Evolutionary conservation across 176 grass and related monocot species (phyloP), one percentile per base, ranked within the genome.

Genomic region (Luzula sylvatica): DNA sequence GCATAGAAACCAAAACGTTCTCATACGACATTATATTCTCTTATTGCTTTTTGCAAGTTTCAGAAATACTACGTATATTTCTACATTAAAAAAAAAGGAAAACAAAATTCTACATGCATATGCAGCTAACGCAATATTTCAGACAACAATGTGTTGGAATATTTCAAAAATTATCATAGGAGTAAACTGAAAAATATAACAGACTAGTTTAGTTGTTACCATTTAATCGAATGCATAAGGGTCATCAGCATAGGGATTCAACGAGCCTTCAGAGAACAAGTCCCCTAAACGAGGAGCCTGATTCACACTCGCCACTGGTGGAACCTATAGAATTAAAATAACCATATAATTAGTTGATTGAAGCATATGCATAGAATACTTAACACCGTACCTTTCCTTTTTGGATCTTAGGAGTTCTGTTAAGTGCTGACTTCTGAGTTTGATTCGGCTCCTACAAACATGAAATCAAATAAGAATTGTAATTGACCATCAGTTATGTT

Each of bases 191-290:
- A 1, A 28, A 63, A 13, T 20, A 54, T 26, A 52, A 19, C 38
- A 61, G n/a, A 73, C n/a, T 11, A 20, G 38, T 59, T 40, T 67
- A 38, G 5, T 26, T 46, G 42, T 57, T 66, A 96, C 81, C 80
- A 78, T 88, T 64, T 89, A 96, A 42, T 65, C 81, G 74, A 96
- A 96, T 61, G 84, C 85, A 43, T 89, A 96, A 71, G 92, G 85
- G 59, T 96, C 92, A 23, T 96, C 78, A 68, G 73, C 67, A 55
- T 96, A 96, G 40, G 92, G 92, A 77, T 96, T 96, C 67, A 96
- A 82, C 24, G 81, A 89, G 23, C 92, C 92, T 63, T 96, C 92
- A 18, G 92, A 80, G 68, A 96, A 96, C 54, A 96, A 69, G 24
- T 96, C 92, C 21, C 85, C 92, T 15, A 96, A 70, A 46, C 74